Base-by-base conservation (phyloP, 169 alveolate species). In the Plasmodium gallinaceum region DNA sequence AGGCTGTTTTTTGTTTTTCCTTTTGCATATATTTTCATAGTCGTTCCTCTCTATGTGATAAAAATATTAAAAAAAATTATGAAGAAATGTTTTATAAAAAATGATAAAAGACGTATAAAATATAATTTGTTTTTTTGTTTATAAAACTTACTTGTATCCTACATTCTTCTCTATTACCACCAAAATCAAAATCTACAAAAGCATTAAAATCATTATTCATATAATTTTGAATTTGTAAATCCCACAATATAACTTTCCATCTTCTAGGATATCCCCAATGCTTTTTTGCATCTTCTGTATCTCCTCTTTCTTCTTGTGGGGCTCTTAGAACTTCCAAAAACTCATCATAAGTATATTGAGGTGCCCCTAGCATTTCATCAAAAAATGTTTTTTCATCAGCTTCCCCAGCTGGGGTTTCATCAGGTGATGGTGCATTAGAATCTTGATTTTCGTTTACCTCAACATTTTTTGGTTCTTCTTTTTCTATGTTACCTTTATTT, bases 1-100 rank as follows among this genome's bases (percentile, higher is more conserved):
- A 95, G 71, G 48, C 94, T 90, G 83, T 95, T 94, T 26, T 95
- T 95, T 18, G 94, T 71, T 39, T 93, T 93, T 12, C 97, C 97
- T 52, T 89, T 88, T 48, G 94, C 91, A 62, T 94, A 72, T 10
- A 95, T 95, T 74, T 91, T 87, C 75, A 88, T 88, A 22, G 72
- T 89, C 24, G 91, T 61, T 6, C 96, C 96, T 65, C 92, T 92
- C 88, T 85, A 51, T 20, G 16, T 18, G n/a, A 7, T 10, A 42
- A 22, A 60, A 10, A 7, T 0, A 32, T 20, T 20, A 46, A 32
- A 12, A 7, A 73, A 57, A 58, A 45, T 20, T 39, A 9, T 24
- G 4, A 22, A 42, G 0, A 46, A 62, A 24, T 62, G 2, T n/a
- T n/a, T n/a, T n/a, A n/a, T n/a, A 37, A 26, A 62, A 24, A 62